Conservation (phyloP, 1,284 basidiomycete genomes). For the Apiotrichum domesticum region DNA sequence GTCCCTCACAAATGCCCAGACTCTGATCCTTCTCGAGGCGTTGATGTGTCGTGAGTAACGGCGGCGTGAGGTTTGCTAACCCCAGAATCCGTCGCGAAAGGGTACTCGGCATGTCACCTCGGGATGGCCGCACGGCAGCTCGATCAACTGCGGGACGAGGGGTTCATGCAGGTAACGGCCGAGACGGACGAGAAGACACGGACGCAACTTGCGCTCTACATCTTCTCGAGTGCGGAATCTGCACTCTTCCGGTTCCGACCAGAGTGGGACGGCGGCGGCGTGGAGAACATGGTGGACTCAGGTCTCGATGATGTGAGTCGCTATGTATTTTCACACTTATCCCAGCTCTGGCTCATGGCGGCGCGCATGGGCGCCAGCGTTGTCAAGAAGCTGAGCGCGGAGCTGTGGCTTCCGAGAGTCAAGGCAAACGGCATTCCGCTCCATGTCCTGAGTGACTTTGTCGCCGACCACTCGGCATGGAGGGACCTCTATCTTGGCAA, state of each 20-base stretch:
- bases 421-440: slow-evolving; percentile 69
- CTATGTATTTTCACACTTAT: neutral
- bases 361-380: slow-evolving; percentile 72
- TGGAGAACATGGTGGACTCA: neutral
- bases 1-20: slow-evolving; percentile 64
- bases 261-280: slow-evolving; percentile 23
- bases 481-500: slow-evolving; percentile 64
- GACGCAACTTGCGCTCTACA: slow-evolving; percentile 49
- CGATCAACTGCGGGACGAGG: slow-evolving; percentile 1
- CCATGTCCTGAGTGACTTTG: slow-evolving; percentile 57
- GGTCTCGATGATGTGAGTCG: neutral
- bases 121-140: slow-evolving; percentile 22
- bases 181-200: slow-evolving; percentile 22
- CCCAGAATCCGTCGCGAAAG: slow-evolving; percentile 9
- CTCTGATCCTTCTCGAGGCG: slow-evolving; percentile 34
- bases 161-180: neutral
- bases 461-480: slow-evolving; percentile 64
- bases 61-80: neutral
- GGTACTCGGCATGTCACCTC: slow-evolving; percentile 24
- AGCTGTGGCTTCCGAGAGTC: slow-evolving; percentile 69
- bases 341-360: slow-evolving; percentile 50
- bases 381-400: slow-evolving; percentile 67
- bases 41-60: slow-evolving; percentile 36
- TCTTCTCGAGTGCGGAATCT: slow-evolving; percentile 53
- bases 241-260: slow-evolving; percentile 60